Evolutionary conservation across 805 yeast genomes (phyloP).

Genomic region (Aciculoconidium aculeatum): DNA sequence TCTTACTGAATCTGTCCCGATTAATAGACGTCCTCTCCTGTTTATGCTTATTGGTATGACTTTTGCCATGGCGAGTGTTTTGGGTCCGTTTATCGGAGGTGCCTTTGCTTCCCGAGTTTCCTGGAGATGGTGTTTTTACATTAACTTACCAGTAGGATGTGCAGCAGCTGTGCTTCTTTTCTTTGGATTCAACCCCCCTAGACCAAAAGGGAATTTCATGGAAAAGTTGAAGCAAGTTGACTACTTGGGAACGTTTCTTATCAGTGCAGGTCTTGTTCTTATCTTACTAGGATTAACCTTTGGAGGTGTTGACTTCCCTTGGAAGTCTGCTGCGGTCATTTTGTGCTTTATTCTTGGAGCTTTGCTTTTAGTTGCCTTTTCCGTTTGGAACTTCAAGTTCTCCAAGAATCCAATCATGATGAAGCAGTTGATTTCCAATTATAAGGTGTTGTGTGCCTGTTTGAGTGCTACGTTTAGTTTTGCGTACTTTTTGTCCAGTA

Average conservation of each 20-base stretch:
- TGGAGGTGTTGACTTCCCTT: slow-evolving; percentile 15
- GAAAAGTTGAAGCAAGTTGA: slow-evolving; percentile 15
- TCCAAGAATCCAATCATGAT: slow-evolving; percentile 16
- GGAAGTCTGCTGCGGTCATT: slow-evolving; percentile 21
- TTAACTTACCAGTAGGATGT: slow-evolving; percentile 21
- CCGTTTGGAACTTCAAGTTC: slow-evolving; percentile 15
- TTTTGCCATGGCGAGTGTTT: slow-evolving; percentile 18
- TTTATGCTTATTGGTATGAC: slow-evolving; percentile 15
- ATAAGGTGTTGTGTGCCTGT: slow-evolving; percentile 12
- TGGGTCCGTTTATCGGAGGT: slow-evolving; percentile 23
- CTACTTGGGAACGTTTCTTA: slow-evolving; percentile 16
- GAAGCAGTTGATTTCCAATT: slow-evolving; percentile 10
- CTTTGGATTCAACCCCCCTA: slow-evolving; percentile 17
- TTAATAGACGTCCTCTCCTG: slow-evolving; percentile 19
- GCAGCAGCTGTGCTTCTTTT: slow-evolving; percentile 14
- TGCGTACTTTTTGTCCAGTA: slow-evolving; percentile 14
- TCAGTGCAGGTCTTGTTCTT: slow-evolving; percentile 16
- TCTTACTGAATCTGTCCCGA: slow-evolving; percentile 26
- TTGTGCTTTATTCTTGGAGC: slow-evolving; percentile 19
- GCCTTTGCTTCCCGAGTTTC: slow-evolving; percentile 19
- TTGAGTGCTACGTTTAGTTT: slow-evolving; percentile 11
- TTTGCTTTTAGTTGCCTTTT: slow-evolving; percentile 11
- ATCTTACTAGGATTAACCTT: slow-evolving; percentile 20
- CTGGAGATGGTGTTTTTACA: slow-evolving; percentile 25
- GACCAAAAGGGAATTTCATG: slow-evolving; percentile 7